phyloP scores from a whole-genome alignment of 768 basidiomycete genomes.

The Saitozyma sp. region DNA sequence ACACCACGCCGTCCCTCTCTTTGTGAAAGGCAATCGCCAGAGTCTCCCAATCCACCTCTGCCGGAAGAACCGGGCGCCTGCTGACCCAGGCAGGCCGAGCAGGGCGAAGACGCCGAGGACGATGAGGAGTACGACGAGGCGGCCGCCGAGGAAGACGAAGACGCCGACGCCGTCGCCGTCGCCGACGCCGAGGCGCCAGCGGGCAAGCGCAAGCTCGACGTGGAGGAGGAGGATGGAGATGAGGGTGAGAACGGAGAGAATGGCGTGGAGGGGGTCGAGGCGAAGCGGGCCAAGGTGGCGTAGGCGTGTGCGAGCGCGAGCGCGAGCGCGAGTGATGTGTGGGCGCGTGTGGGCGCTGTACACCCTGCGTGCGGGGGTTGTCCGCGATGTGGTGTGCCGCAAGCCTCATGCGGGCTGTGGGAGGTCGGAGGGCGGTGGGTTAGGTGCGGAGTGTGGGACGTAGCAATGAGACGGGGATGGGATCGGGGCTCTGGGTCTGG shows the following conservation, averaged over 20 bases:
- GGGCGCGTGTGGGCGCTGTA: not conserved
- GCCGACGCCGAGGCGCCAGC: conserved; percentile 8
- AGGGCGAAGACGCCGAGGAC: conserved; percentile 1
- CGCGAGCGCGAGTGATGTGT: not conserved
- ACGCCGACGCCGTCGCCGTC: conserved; percentile 4
- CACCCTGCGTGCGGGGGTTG: too few species aligned
- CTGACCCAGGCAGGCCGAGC: not conserved
- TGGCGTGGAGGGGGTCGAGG: not conserved
- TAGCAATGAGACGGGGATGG: too few species aligned
- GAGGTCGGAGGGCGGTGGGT: too few species aligned
- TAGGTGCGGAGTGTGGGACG: too few species aligned
- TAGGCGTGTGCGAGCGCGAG: not conserved
- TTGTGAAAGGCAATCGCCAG: too few species aligned
- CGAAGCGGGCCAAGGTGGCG: conserved; percentile 17
- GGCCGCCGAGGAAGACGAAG: conserved; percentile 3
- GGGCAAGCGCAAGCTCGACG: not conserved
- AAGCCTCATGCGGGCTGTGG: too few species aligned
- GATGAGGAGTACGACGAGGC: conserved; percentile 2
- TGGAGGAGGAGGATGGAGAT: conserved; percentile 7
- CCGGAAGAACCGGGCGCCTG: not conserved
- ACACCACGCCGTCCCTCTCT: not conserved
- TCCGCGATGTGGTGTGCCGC: too few species aligned
- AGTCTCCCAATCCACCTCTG: too few species aligned
- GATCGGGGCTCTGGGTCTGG: too few species aligned
- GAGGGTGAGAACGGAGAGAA: too few species aligned